Evolutionary conservation across 2,329 filamentous ascomycete species (phyloP).

Genomic region (Thielaviopsis euricoi): DNA sequence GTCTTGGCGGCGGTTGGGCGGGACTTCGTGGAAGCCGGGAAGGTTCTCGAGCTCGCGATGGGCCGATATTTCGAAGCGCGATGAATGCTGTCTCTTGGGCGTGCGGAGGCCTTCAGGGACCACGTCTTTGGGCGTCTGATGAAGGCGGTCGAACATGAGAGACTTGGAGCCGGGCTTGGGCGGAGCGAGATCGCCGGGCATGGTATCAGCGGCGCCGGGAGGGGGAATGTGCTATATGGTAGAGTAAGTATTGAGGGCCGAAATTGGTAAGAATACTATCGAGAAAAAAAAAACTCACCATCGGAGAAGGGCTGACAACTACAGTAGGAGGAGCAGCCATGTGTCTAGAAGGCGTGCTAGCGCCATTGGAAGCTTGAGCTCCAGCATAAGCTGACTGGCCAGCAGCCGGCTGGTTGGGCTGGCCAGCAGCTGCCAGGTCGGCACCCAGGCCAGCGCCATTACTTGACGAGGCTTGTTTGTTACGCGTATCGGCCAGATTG

Average conservation of each 20-base stretch:
- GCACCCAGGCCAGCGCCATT: neutral
- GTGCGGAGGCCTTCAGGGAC: conserved; percentile 89
- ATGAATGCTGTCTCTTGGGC: conserved; percentile 92
- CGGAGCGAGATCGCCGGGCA: conserved; percentile 91
- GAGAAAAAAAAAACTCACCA: conserved; percentile 40
- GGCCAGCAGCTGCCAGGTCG: conserved; percentile 17
- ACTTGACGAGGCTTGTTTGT: conserved; percentile 40
- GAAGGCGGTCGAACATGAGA: conserved; percentile 70
- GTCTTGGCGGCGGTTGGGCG: conserved; percentile 84
- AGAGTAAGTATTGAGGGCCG: neutral
- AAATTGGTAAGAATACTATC: conserved; percentile 2
- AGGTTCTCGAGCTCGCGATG: conserved; percentile 94
- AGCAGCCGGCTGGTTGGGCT: conserved; percentile 21
- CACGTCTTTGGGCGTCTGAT: conserved; percentile 80
- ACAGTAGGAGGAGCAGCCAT: conserved; percentile 66
- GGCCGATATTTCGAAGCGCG: conserved; percentile 92
- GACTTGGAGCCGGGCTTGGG: conserved; percentile 87
- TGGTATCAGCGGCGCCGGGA: conserved; percentile 86
- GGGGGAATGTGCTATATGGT: conserved; percentile 63
- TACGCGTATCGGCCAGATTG: conserved; percentile 68
- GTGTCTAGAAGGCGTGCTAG: conserved; percentile 45
- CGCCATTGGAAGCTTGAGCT: conserved; percentile 25
- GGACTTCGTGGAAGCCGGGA: conserved; percentile 93
- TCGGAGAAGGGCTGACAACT: conserved; percentile 85
- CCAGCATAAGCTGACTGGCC: conserved; percentile 17